These are phyloP conservation scores for Sophora flavescens DNA, from an alignment of 306 rosid species.

Conservation along the genomic window DNA sequence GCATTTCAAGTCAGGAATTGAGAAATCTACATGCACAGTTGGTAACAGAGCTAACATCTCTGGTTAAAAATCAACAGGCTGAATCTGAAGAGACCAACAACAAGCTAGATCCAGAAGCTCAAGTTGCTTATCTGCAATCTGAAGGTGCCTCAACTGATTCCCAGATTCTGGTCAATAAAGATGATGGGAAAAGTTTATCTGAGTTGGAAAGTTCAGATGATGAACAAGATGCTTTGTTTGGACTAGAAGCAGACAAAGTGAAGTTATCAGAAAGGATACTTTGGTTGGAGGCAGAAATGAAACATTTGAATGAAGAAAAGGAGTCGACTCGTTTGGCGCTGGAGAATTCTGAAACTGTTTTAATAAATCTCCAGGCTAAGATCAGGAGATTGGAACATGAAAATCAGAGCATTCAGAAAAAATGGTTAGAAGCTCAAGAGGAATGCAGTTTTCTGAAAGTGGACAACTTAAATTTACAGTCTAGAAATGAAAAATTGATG, in stretches of 20 bases:
- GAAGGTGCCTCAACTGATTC: neutral
- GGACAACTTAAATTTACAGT: conserved; percentile 50
- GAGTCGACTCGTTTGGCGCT: conserved; percentile 45
- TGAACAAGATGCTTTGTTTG: conserved; percentile 50
- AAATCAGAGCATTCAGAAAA: conserved; percentile 44
- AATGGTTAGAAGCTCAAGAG: conserved; percentile 53
- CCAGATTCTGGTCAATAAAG: neutral
- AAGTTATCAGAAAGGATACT: conserved; percentile 53
- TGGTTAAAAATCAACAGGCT: neutral
- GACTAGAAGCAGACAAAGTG: conserved; percentile 52
- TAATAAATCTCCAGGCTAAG: conserved; percentile 48
- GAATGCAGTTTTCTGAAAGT: conserved; percentile 50
- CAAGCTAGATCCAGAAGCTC: conserved; percentile 25
- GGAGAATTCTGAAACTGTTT: conserved; percentile 50
- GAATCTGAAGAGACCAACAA: conserved; percentile 8
- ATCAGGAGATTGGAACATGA: conserved; percentile 49
- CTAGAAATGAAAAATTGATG: conserved; percentile 47
- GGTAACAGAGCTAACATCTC: neutral
- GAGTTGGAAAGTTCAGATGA: conserved; percentile 36
- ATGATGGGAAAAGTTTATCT: neutral
- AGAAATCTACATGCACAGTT: neutral
- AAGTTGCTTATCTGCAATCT: neutral
- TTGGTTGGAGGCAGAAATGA: conserved; percentile 57
- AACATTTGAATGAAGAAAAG: conserved; percentile 53
- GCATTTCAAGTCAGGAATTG: conserved; percentile 36